Evolutionary conservation across 1,284 basidiomycete species (phyloP).

Genomic region (Serendipita sp.): DNA sequence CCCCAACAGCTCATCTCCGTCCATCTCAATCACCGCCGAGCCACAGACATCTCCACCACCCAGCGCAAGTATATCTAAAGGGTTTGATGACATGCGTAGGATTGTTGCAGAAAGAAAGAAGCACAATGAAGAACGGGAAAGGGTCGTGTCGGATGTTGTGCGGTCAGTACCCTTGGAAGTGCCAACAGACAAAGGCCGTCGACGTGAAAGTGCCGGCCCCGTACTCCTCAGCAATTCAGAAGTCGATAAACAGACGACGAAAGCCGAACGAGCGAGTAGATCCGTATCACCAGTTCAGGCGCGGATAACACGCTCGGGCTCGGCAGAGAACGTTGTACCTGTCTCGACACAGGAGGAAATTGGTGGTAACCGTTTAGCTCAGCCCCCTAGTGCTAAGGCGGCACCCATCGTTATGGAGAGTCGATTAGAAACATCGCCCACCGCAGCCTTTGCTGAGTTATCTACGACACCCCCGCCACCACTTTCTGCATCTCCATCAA

Average conservation of each 20-base stretch:
- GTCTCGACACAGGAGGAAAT: not conserved
- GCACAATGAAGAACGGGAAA: not conserved
- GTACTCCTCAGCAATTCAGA: not conserved
- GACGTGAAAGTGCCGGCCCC: not conserved
- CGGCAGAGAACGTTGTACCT: not conserved
- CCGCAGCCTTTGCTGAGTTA: not conserved
- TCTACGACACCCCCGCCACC: not conserved
- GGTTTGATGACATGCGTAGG: constrained; percentile 2
- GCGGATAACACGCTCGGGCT: not conserved
- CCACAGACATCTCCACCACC: not conserved
- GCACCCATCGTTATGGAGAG: not conserved
- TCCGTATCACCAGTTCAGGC: not conserved
- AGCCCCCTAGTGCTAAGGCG: not conserved
- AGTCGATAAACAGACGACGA: not conserved
- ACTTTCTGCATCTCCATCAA: constrained; percentile 21
- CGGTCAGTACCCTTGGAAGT: not conserved
- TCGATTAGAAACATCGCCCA: not conserved
- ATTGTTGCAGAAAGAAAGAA: not conserved
- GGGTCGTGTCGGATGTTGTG: not conserved
- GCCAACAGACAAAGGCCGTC: not conserved
- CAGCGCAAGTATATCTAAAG: not conserved
- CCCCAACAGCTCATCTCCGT: not conserved
- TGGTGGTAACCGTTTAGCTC: not conserved
- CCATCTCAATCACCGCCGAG: not conserved
- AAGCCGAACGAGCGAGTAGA: not conserved